Percentiles rank a stretch among this genome's conserved stretches.
Conservation (phyloP, 2,329 filamentous ascomycete genomes). For the Pyricularia sp. region DNA sequence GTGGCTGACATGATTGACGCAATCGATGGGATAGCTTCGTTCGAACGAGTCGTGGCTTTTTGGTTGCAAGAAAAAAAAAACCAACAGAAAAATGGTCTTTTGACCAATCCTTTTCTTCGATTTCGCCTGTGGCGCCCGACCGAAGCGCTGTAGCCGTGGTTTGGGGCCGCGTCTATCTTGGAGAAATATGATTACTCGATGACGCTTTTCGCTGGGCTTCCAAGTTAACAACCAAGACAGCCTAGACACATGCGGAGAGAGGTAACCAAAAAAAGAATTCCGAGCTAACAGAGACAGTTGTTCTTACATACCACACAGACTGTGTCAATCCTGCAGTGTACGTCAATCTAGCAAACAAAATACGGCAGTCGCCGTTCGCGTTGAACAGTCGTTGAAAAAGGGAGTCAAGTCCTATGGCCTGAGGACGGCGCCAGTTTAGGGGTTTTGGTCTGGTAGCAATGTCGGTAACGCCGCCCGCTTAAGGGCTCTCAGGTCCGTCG, state of each 20-base stretch:
- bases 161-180: not conserved
- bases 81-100: not conserved
- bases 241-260: not conserved
- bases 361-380: not conserved
- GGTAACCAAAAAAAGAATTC: not conserved
- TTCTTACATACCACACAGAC: not conserved
- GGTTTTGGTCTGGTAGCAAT: not conserved
- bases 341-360: not conserved
- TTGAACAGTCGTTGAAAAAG: not conserved
- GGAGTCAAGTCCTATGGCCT: not conserved
- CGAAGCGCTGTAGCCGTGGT: not conserved
- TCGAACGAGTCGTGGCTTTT: not conserved
- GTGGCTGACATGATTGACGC: conserved; percentile 4
- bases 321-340: not conserved
- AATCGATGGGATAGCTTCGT: not conserved
- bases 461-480: not conserved
- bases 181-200: not conserved
- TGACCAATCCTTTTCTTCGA: not conserved
- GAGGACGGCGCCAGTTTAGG: not conserved
- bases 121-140: not conserved
- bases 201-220: not conserved
- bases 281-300: not conserved
- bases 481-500: not conserved
- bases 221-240: not conserved
- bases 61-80: not conserved